Base-by-base conservation (phyloP, 129 eudicot species). In the Logfia minima region DNA sequence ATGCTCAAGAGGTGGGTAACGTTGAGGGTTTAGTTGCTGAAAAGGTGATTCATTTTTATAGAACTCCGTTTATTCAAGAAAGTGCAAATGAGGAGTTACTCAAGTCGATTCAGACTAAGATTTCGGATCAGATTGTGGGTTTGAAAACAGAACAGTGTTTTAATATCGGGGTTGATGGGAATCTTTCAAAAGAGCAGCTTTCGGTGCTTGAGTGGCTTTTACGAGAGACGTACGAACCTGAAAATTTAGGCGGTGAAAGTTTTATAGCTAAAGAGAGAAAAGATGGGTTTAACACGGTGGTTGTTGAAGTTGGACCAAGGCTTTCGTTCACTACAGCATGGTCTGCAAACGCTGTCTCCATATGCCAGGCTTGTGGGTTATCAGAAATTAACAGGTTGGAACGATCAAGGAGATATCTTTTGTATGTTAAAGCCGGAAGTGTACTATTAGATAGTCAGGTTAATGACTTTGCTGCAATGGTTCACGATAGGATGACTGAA, bases 321-420 rank as follows among this genome's bases (percentile, higher is more conserved):
- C 81, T 93, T 70, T 93, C 98, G n/a, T 93, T 93, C 70, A 91
- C 97, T 1, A 93, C 96, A 6, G 93, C 98, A 0, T 93, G 96
- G 96, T 93, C 98, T 67, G 82, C 97, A 1, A 93, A 91, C 69
- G 98, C 93, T n/a, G 98, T 89, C 6, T 93, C 98, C 1, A 93
- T 93, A 43, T 93, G 96, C 58, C 86, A 83, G 59, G 88, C 96
- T 24, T 93, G 98, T 66, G 92, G 98, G 35, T 75, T 93, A 72
- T 84, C 87, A 0, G 98, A 93, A 81, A 86, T 93, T 74, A 89
- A 45, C 37, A 82, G 98, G 71, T 75, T 93, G 53, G 98, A 93
- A 79, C 80, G 92, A 16, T 93, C 98, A 0, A 91, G 97, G 85
- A 79, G 97, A 70, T 93, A 93, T 74, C 73, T 86, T 86, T 69